phyloP scores from a whole-genome alignment of 805 yeast genomes.

The Candida quercuum region DNA sequence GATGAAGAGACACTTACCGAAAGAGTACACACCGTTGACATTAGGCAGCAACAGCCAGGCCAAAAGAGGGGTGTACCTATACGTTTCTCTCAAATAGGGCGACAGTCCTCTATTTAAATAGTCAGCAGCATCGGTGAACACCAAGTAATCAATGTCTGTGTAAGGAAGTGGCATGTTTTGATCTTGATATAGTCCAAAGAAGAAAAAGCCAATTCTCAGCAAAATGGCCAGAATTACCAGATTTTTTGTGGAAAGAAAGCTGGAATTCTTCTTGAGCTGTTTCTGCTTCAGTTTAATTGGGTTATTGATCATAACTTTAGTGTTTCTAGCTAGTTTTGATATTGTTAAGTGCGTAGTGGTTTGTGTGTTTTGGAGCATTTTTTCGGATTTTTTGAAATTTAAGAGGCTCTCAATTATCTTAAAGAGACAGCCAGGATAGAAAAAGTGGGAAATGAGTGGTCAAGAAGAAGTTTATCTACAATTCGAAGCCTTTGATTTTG shows the following conservation, averaged over 20 bases:
- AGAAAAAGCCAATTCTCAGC: conserved; percentile 57
- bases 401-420: neutral
- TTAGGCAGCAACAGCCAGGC: conserved; percentile 83
- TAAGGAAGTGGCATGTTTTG: conserved; percentile 70
- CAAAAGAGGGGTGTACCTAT: conserved; percentile 86
- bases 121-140: conserved; percentile 86
- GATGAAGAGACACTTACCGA: conserved; percentile 79
- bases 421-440: neutral
- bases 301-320: neutral
- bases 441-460: conserved; percentile 7
- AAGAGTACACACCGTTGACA: conserved; percentile 45
- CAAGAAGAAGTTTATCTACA: conserved; percentile 19
- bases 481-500: conserved; percentile 22
- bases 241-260: conserved; percentile 2
- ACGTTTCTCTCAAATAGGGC: conserved; percentile 84
- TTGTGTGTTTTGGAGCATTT: neutral
- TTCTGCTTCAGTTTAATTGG: neutral
- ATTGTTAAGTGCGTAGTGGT: neutral
- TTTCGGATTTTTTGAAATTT: neutral
- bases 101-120: conserved; percentile 52
- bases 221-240: conserved; percentile 20
- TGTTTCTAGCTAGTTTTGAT: neutral
- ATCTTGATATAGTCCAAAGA: conserved; percentile 86
- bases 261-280: neutral
- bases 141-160: conserved; percentile 92